A percentile compares a stretch with the other conserved stretches of the same genome.
These are phyloP conservation scores for Liriodendron chinense DNA, from an alignment of 164 flowering plant genomes.

Conservation along the genomic window DNA sequence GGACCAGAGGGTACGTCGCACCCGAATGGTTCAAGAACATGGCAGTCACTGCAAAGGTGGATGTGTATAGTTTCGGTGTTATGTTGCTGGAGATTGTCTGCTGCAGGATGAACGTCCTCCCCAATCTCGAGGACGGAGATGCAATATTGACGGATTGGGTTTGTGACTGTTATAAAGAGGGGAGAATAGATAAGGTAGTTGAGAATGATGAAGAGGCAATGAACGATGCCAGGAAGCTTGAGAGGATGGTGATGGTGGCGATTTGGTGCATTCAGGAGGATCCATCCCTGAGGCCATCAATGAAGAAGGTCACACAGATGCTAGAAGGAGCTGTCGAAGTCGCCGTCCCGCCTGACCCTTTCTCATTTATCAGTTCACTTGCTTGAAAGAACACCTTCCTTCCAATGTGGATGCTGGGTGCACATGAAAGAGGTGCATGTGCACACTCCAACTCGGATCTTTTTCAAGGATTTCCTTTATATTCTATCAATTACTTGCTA, in stretches of 20 bases:
- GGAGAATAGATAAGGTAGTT: constrained; percentile 9
- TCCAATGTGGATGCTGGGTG: background rate
- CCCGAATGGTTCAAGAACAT: constrained; percentile 29
- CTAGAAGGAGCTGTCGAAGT: constrained; percentile 24
- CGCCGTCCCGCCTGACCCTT: constrained; percentile 19
- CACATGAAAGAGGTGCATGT: background rate
- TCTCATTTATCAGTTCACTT: constrained; percentile 7
- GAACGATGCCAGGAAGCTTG: constrained; percentile 12
- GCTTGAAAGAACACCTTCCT: background rate
- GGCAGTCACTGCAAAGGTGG: constrained; percentile 27
- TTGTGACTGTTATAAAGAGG: constrained; percentile 12
- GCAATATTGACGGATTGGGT: constrained; percentile 21
- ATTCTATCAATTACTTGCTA: background rate
- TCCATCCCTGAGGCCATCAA: constrained; percentile 21
- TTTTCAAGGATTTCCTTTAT: too few relatives aligned
- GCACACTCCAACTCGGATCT: background rate
- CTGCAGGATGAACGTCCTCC: constrained; percentile 12
- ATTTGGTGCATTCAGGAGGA: constrained; percentile 33
- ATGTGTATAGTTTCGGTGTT: constrained; percentile 27
- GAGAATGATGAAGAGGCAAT: constrained; percentile 21
- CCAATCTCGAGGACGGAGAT: constrained; percentile 2
- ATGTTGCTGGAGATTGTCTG: constrained; percentile 27
- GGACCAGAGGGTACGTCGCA: constrained; percentile 29
- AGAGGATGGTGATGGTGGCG: constrained; percentile 24
- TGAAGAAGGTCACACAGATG: constrained; percentile 27